Percentiles rank a stretch among this genome's conserved stretches.
Conservation (phyloP, 331 rosid species). For the Quercus lobata region DNA sequence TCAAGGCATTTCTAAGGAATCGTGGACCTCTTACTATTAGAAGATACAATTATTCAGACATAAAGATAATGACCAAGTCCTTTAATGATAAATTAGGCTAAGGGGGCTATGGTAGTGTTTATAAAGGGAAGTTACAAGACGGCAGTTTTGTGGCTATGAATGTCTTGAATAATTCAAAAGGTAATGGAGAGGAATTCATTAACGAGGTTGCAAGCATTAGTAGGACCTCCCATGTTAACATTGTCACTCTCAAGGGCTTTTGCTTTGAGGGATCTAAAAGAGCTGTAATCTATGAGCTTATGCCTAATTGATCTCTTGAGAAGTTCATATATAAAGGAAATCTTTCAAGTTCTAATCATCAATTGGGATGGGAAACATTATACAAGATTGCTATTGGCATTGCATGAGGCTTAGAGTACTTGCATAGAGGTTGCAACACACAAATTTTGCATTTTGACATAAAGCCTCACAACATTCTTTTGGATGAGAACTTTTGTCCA, state of each 20-base stretch:
- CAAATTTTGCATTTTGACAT: too few relatives aligned
- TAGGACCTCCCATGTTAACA: conserved; percentile 7
- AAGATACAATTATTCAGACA: not conserved
- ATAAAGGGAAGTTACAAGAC: too few relatives aligned
- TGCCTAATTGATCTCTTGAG: conserved; percentile 23
- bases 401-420: too few relatives aligned
- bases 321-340: conserved; percentile 18
- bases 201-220: conserved; percentile 5
- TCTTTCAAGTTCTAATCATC: not conserved
- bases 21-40: not conserved
- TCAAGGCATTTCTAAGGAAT: too few relatives aligned
- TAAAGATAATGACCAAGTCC: not conserved
- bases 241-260: not conserved
- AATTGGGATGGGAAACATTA: conserved; percentile 7
- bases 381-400: not conserved
- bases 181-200: conserved; percentile 2
- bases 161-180: not conserved
- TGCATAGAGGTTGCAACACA: too few relatives aligned
- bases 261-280: not conserved
- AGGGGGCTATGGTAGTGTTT: too few relatives aligned
- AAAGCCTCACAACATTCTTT: too few relatives aligned
- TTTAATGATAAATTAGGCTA: too few relatives aligned
- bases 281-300: not conserved
- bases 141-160: conserved; percentile 9
- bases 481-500: not conserved